Conservation (phyloP, 805 yeast genomes). For the Saccharomycopsis sp. region DNA sequence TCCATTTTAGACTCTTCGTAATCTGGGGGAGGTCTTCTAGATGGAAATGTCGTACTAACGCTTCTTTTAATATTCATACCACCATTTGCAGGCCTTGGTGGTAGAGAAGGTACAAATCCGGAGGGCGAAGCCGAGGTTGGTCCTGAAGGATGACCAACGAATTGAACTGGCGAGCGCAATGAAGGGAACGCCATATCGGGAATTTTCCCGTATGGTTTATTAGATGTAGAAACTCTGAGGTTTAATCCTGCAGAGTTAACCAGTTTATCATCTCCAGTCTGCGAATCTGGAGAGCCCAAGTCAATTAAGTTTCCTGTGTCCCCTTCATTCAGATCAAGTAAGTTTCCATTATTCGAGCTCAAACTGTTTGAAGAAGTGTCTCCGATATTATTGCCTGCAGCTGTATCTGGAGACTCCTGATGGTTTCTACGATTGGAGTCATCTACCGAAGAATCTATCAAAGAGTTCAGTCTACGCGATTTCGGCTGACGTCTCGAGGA, state of each 20-base stretch:
- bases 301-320: background rate
- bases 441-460: background rate
- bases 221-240: background rate
- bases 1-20: background rate
- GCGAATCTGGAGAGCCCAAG: background rate
- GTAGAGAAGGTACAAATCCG: slow-evolving; percentile 6
- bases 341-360: background rate
- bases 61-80: too few species aligned
- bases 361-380: background rate
- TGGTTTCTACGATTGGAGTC: too few species aligned
- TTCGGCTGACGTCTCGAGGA: slow-evolving; percentile 41
- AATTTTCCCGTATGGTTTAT: slow-evolving; percentile 15
- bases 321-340: background rate
- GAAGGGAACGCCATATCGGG: slow-evolving; percentile 20
- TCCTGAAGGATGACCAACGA: background rate
- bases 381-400: background rate
- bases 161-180: slow-evolving; percentile 8
- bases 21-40: background rate
- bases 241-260: background rate
- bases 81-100: slow-evolving; percentile 9
- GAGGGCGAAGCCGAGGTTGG: background rate
- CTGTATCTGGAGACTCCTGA: background rate
- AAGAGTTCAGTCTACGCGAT: background rate
- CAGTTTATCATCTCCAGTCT: background rate
- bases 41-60: background rate